Evolutionary conservation across 176 grass and related monocot genomes (phyloP).

Genomic region (Triticum timopheevii): DNA sequence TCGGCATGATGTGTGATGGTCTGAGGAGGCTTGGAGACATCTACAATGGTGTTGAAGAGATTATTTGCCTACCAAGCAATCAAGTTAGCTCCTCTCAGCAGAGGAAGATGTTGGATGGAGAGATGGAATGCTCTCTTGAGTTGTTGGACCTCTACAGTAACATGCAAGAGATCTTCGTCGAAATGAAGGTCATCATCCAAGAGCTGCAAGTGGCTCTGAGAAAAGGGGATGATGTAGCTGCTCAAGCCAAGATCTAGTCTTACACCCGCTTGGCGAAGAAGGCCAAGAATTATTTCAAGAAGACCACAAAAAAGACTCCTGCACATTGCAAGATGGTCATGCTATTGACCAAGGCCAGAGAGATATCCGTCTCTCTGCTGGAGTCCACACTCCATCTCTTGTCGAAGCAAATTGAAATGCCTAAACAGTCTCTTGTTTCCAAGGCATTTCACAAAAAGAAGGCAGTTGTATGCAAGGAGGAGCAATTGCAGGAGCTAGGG

Average conservation of each 20-base stretch:
- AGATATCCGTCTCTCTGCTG: constrained; percentile 29
- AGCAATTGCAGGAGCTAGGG: constrained; percentile 22
- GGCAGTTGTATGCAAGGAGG: background rate
- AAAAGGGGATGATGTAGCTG: constrained; percentile 21
- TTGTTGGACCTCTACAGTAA: constrained; percentile 38
- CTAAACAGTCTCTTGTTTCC: constrained; percentile 32
- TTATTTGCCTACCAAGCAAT: constrained; percentile 15
- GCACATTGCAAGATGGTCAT: background rate
- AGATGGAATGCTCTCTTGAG: constrained; percentile 37
- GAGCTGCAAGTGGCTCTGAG: constrained; percentile 31
- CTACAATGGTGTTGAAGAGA: too few species aligned
- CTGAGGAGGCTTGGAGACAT: constrained; percentile 3
- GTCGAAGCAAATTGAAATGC: constrained; percentile 25
- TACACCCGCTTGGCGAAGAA: background rate
- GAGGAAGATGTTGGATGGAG: constrained; percentile 29
- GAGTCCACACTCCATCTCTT: constrained; percentile 13
- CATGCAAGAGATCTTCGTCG: constrained; percentile 28
- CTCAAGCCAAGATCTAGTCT: constrained; percentile 26
- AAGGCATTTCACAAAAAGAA: constrained; percentile 27
- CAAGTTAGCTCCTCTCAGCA: background rate
- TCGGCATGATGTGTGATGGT: background rate
- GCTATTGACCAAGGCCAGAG: constrained; percentile 25
- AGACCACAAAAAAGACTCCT: background rate
- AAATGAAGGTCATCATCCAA: constrained; percentile 28
- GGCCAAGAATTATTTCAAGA: background rate